Conservation (phyloP, 805 yeast genomes). For the Candida adriatica region DNA sequence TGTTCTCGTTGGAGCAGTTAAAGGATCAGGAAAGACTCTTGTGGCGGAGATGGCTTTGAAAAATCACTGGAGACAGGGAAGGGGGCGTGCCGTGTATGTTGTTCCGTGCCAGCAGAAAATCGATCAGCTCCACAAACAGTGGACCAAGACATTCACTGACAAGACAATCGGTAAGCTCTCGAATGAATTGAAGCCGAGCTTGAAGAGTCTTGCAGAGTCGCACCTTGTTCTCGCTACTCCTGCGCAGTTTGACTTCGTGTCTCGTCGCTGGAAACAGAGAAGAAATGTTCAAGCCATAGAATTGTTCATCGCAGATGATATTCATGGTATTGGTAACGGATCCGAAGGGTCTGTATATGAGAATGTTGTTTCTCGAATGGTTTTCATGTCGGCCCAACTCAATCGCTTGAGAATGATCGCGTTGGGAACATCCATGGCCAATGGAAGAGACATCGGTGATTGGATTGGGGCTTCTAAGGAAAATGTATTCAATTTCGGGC, state of each 20-base stretch:
- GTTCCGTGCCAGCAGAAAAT: conserved; percentile 53
- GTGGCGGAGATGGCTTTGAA: conserved; percentile 70
- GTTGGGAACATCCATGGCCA: conserved; percentile 61
- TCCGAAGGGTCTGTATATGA: conserved; percentile 61
- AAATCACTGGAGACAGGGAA: conserved; percentile 62
- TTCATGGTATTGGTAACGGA: conserved; percentile 59
- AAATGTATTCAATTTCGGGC: conserved; percentile 62
- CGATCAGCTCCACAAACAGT: conserved; percentile 37
- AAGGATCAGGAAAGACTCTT: conserved; percentile 70
- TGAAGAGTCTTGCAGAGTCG: conserved; percentile 46
- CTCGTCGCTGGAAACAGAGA: conserved; percentile 80
- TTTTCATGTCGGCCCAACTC: conserved; percentile 62
- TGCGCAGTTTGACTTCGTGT: conserved; percentile 60
- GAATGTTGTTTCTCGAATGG: conserved; percentile 58
- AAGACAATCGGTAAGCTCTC: conserved; percentile 51
- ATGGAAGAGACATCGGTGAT: conserved; percentile 70
- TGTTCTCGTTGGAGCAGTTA: conserved; percentile 61
- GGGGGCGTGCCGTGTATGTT: conserved; percentile 70
- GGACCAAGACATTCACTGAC: conserved; percentile 44
- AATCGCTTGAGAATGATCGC: conserved; percentile 57
- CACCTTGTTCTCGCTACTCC: conserved; percentile 79
- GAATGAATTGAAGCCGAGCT: conserved; percentile 44
- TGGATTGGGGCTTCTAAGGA: conserved; percentile 74
- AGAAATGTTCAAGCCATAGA: conserved; percentile 63
- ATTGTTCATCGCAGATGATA: conserved; percentile 65